Evolutionary conservation across 2,329 filamentous ascomycete genomes (phyloP).

Genomic region (Colletotrichum tamarilloi): DNA sequence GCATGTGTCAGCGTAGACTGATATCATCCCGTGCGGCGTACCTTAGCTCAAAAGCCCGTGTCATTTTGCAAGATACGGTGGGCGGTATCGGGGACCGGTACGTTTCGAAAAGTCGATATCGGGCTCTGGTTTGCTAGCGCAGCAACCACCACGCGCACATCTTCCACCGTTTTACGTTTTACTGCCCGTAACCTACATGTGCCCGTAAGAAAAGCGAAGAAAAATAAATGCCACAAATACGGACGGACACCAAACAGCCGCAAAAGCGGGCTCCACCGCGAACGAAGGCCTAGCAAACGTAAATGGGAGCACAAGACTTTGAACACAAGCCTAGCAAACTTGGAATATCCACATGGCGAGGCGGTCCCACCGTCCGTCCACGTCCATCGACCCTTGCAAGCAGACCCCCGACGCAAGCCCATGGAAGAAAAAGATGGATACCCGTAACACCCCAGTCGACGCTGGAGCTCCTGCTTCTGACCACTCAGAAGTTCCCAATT

Average conservation of each 20-base stretch:
- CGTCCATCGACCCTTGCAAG: conserved; percentile 11
- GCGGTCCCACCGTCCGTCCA: background rate
- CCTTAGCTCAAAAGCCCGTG: background rate
- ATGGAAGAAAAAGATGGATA: conserved; percentile 18
- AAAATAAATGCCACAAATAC: background rate
- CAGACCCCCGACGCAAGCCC: background rate
- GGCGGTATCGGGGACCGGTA: conserved; percentile 9
- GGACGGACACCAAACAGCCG: background rate
- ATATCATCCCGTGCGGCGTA: conserved; percentile 9
- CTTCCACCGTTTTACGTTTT: background rate
- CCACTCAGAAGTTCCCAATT: conserved; percentile 32
- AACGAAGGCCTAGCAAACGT: conserved; percentile 9
- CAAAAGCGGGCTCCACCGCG: background rate
- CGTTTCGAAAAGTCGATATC: conserved; percentile 16
- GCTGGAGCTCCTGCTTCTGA: conserved; percentile 24
- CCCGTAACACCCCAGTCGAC: conserved; percentile 5
- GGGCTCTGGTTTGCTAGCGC: background rate
- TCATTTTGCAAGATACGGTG: conserved; percentile 6
- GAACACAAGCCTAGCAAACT: background rate
- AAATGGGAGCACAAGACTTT: conserved; percentile 7
- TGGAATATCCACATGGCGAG: conserved; percentile 7
- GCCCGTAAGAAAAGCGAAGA: too few relatives aligned
- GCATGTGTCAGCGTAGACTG: background rate
- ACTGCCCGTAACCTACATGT: background rate
- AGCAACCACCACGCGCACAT: background rate